Conservation (phyloP, 208 protist species). For the Lotmaria passim region DNA sequence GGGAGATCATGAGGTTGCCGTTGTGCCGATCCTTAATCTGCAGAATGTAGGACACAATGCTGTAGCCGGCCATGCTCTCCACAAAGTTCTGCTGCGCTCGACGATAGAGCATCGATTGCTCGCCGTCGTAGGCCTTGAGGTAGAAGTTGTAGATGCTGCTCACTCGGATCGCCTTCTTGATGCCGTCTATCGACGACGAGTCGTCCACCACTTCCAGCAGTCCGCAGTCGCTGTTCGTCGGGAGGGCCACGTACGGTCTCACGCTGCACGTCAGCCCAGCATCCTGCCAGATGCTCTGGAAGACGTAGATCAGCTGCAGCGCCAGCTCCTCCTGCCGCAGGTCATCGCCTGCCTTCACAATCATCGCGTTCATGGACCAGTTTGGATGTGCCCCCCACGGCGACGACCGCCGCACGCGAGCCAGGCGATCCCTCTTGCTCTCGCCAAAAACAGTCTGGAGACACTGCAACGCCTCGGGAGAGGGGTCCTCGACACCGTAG, state of each 20-base stretch:
- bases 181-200: conserved; percentile 87
- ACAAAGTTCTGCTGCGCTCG: conserved; percentile 92
- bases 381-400: conserved; percentile 83
- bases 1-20: conserved; percentile 94
- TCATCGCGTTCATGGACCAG: conserved; percentile 85
- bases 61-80: conserved; percentile 95
- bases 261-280: conserved; percentile 81
- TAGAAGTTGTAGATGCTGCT: conserved; percentile 84
- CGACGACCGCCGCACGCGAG: conserved; percentile 65
- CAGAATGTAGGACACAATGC: conserved; percentile 94
- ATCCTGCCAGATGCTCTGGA: conserved; percentile 87
- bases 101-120: conserved; percentile 56
- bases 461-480: conserved; percentile 28
- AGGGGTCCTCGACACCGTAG: conserved; percentile 28
- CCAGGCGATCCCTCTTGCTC: conserved; percentile 45
- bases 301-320: conserved; percentile 89
- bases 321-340: conserved; percentile 94
- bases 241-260: conserved; percentile 81
- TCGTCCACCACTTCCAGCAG: conserved; percentile 91
- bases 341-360: conserved; percentile 94
- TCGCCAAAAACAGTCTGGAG: conserved; percentile 75
- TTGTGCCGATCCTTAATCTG: conserved; percentile 97
- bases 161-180: conserved; percentile 86
- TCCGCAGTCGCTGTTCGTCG: conserved; percentile 79
- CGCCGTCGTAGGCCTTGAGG: conserved; percentile 68